Conservation (phyloP, 1,284 basidiomycete genomes). For the Neonothopanus nambi region DNA sequence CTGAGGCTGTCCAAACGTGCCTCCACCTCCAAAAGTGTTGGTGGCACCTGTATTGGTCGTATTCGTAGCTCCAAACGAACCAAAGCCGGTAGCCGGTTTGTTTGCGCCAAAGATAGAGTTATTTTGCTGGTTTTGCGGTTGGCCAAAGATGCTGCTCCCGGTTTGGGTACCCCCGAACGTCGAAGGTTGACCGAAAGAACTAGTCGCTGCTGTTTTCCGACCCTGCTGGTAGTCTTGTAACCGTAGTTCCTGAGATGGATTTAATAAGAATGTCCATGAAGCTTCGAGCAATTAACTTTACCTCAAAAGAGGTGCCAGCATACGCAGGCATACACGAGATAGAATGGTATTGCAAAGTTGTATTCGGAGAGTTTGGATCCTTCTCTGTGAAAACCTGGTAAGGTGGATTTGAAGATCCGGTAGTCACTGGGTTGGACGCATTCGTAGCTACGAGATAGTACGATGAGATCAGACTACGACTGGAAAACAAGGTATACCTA, state of each 20-base stretch:
- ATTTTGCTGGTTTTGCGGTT: conserved; percentile 17
- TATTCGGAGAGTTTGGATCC: conserved; percentile 29
- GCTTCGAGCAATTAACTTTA: conserved; percentile 18
- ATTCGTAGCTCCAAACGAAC: conserved; percentile 26
- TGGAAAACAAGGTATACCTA: neutral
- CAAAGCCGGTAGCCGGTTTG: conserved; percentile 31
- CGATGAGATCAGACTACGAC: neutral
- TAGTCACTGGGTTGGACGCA: conserved; percentile 36
- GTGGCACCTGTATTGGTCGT: conserved; percentile 23
- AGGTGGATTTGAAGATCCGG: conserved; percentile 40
- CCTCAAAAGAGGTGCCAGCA: conserved; percentile 45
- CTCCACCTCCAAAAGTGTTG: conserved; percentile 27
- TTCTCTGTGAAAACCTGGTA: conserved; percentile 40
- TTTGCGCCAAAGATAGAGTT: conserved; percentile 22
- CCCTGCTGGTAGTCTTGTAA: conserved; percentile 46
- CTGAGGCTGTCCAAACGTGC: conserved; percentile 50
- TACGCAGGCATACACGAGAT: conserved; percentile 50
- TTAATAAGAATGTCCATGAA: neutral
- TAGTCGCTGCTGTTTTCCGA: conserved; percentile 37
- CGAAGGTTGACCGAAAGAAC: conserved; percentile 15
- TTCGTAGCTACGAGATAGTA: conserved; percentile 6
- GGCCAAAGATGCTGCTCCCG: conserved; percentile 28
- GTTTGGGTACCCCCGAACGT: conserved; percentile 12
- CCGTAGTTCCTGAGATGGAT: conserved; percentile 39
- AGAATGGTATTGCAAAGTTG: conserved; percentile 43